Evolutionary conservation across 2,329 filamentous ascomycete species (phyloP).

Genomic region (Fusarium cyanostomum): DNA sequence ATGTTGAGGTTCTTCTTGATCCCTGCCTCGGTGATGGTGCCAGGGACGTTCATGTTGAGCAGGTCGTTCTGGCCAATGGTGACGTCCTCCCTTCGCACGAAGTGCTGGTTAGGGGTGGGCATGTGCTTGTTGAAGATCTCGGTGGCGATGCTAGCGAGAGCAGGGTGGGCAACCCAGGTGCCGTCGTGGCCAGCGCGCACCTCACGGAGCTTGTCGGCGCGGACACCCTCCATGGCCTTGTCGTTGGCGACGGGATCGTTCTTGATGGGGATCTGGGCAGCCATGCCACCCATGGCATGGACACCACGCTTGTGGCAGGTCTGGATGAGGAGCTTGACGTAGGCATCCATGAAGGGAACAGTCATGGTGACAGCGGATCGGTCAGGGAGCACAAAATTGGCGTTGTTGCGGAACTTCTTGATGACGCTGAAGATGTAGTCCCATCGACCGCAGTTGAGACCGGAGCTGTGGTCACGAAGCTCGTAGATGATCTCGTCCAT

Average conservation of each 20-base stretch:
- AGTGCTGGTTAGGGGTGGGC: constrained; percentile 97
- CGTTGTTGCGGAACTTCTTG: constrained; percentile 98
- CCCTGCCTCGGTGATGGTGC: constrained; percentile 89
- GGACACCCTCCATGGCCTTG: constrained; percentile 90
- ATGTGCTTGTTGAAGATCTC: constrained; percentile 98
- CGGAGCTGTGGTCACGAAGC: constrained; percentile 93
- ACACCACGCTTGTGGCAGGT: constrained; percentile 96
- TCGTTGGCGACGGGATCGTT: constrained; percentile 91
- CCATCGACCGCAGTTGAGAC: constrained; percentile 98
- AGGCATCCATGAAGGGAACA: constrained; percentile 96
- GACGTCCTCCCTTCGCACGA: constrained; percentile 89
- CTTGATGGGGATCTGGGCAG: constrained; percentile 98
- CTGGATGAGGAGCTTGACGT: constrained; percentile 95
- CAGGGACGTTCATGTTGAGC: constrained; percentile 97
- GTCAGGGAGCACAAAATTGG: constrained; percentile 92
- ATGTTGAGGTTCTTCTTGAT: constrained; percentile 99
- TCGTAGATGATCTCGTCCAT: constrained; percentile 99
- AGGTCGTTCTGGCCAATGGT: constrained; percentile 87
- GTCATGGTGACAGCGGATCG: constrained; percentile 95
- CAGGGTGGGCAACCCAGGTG: constrained; percentile 97
- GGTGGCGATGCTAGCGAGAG: constrained; percentile 84
- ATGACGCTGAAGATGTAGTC: constrained; percentile 99
- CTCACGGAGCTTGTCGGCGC: constrained; percentile 95
- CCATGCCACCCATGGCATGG: constrained; percentile 99
- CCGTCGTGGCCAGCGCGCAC: constrained; percentile 94